These are phyloP conservation scores for Suillus discolor DNA, from an alignment of 768 basidiomycete genomes.

Conservation along the genomic window DNA sequence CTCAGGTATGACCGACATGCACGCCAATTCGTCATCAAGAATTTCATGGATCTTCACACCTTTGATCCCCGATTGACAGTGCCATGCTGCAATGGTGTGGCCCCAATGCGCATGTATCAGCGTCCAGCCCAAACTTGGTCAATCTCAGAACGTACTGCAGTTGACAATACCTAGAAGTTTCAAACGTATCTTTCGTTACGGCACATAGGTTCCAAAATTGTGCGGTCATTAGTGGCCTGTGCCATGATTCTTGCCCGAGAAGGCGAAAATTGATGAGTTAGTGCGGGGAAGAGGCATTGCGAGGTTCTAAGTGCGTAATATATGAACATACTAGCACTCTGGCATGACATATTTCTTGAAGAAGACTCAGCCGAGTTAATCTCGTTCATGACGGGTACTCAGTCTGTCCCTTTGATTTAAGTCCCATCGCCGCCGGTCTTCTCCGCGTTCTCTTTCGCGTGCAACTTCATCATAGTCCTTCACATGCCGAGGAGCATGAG, in stretches of 20 bases:
- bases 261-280: constrained; percentile 6
- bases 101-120: not conserved
- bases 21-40: not conserved
- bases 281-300: constrained; percentile 7
- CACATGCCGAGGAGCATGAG: constrained; percentile 20
- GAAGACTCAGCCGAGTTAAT: constrained; percentile 16
- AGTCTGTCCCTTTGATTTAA: constrained; percentile 43
- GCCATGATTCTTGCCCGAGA: constrained; percentile 13
- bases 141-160: not conserved
- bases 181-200: constrained; percentile 19
- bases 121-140: not conserved
- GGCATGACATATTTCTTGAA: constrained; percentile 11
- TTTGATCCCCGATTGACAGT: not conserved
- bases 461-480: constrained; percentile 32
- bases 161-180: constrained; percentile 12
- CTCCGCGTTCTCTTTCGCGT: constrained; percentile 36
- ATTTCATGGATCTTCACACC: not conserved
- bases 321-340: constrained; percentile 9
- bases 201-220: constrained; percentile 20
- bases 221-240: constrained; percentile 13
- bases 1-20: constrained; percentile 3
- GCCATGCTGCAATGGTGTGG: constrained; percentile 2
- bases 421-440: constrained; percentile 58
- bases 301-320: constrained; percentile 9
- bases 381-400: constrained; percentile 19